Conservation (phyloP, 345 rosid genomes). For the Crucihimalaya himalaica region DNA sequence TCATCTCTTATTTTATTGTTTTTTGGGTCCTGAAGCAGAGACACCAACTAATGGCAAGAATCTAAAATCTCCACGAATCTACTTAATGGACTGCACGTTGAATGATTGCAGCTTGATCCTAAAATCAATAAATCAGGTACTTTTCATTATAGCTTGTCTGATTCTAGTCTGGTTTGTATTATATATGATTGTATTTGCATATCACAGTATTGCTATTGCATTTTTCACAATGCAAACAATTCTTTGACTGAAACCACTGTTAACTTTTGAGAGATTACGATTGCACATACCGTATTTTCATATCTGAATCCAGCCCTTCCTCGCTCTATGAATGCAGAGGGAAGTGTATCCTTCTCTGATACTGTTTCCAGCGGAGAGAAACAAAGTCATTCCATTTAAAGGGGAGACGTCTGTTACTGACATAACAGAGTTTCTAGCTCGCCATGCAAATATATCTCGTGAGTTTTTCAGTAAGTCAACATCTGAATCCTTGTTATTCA, state of each 20-base stretch:
- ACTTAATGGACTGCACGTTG: conserved; percentile 85
- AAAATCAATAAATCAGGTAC: conserved; percentile 68
- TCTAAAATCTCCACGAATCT: conserved; percentile 62
- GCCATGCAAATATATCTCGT: conserved; percentile 58
- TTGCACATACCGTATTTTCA: neutral
- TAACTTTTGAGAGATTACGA: conserved; percentile 6
- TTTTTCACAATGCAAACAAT: neutral
- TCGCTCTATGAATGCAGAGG: conserved; percentile 54
- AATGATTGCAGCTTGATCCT: conserved; percentile 84
- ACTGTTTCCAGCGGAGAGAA: conserved; percentile 78
- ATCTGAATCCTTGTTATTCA: conserved; percentile 9
- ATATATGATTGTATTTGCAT: conserved; percentile 10
- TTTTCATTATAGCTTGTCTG: conserved; percentile 12
- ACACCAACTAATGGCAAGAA: conserved; percentile 20
- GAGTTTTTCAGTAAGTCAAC: conserved; percentile 53
- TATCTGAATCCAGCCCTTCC: conserved; percentile 14
- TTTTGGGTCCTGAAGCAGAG: conserved; percentile 27
- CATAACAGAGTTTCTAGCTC: conserved; percentile 67
- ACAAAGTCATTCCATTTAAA: conserved; percentile 53
- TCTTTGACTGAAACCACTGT: neutral
- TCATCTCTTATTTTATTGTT: conserved; percentile 10
- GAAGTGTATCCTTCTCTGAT: conserved; percentile 81
- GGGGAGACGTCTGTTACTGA: conserved; percentile 75
- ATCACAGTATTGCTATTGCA: neutral
- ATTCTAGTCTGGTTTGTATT: conserved; percentile 8